phyloP scores from a whole-genome alignment of 306 rosid genomes.

The Nissolia schottii region DNA sequence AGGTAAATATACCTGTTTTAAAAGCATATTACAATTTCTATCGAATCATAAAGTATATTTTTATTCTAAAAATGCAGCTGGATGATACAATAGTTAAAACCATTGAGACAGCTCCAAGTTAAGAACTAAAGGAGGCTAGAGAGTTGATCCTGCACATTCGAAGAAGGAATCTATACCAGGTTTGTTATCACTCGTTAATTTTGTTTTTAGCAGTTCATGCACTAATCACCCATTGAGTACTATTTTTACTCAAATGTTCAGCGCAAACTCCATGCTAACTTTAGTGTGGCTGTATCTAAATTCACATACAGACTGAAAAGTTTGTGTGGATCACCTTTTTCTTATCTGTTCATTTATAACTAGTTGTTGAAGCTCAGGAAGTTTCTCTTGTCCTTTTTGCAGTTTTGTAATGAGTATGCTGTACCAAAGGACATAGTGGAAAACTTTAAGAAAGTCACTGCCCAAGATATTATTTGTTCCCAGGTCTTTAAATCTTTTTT shows the following conservation, averaged over 20 bases:
- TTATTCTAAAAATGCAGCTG: constrained; percentile 56
- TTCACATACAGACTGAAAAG: not conserved
- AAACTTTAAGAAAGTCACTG: constrained; percentile 73
- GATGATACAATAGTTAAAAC: constrained; percentile 83
- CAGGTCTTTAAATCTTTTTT: constrained; percentile 49
- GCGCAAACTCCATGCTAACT: not conserved
- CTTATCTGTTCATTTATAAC: not conserved
- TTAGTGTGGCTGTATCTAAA: not conserved
- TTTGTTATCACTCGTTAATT: constrained; percentile 13
- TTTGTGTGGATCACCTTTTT: not conserved
- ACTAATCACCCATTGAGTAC: not conserved
- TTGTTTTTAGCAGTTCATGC: not conserved
- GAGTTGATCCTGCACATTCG: constrained; percentile 81
- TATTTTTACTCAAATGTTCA: not conserved
- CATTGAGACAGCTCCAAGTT: constrained; percentile 66
- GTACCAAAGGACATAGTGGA: constrained; percentile 81
- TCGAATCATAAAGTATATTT: not conserved
- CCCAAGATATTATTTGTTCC: constrained; percentile 89
- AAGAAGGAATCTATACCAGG: constrained; percentile 89
- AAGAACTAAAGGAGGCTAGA: constrained; percentile 76
- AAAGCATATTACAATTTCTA: constrained; percentile 1
- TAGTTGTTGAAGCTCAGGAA: not conserved
- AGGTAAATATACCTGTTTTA: constrained; percentile 44
- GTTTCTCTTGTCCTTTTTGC: constrained; percentile 20
- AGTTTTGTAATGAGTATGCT: constrained; percentile 96